Evolutionary conservation across 108 stramenopile species (phyloP).

Genomic region (Pseudonitzschia pungens): DNA sequence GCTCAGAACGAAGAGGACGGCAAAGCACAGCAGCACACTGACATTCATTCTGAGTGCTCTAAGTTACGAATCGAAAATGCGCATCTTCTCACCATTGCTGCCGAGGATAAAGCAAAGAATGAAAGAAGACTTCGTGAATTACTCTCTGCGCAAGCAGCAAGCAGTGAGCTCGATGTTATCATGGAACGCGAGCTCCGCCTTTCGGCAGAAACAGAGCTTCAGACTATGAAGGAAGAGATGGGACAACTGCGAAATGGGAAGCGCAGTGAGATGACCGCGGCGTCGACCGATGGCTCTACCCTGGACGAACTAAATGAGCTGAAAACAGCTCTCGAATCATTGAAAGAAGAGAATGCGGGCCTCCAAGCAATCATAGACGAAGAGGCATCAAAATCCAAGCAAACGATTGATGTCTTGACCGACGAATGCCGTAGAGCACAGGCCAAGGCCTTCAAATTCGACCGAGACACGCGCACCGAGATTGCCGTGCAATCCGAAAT

Average conservation of each 20-base stretch:
- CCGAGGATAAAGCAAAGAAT: slow-evolving; percentile 54
- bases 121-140: slow-evolving; percentile 73
- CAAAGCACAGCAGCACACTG: slow-evolving; percentile 28
- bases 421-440: slow-evolving; percentile 43
- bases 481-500: slow-evolving; percentile 61
- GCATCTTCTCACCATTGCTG: slow-evolving; percentile 58
- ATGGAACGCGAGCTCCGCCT: slow-evolving; percentile 66
- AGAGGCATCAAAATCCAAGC: slow-evolving; percentile 19
- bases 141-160: slow-evolving; percentile 60
- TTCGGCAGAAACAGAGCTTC: slow-evolving; percentile 51
- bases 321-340: slow-evolving; percentile 21
- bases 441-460: slow-evolving; percentile 33
- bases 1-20: slow-evolving; percentile 23
- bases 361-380: slow-evolving; percentile 39
- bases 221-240: slow-evolving; percentile 50
- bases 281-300: not conserved
- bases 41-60: slow-evolving; percentile 50
- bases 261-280: not conserved
- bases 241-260: slow-evolving; percentile 22
- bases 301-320: slow-evolving; percentile 25
- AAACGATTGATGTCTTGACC: slow-evolving; percentile 29
- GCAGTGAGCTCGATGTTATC: slow-evolving; percentile 69
- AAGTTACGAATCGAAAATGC: slow-evolving; percentile 74
- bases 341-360: slow-evolving; percentile 33
- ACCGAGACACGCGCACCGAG: slow-evolving; percentile 61